A percentile compares a stretch with the other conserved stretches of the same genome.
phyloP scores from a whole-genome alignment of 208 protist species.

The Acanthamoeba castellanii region DNA sequence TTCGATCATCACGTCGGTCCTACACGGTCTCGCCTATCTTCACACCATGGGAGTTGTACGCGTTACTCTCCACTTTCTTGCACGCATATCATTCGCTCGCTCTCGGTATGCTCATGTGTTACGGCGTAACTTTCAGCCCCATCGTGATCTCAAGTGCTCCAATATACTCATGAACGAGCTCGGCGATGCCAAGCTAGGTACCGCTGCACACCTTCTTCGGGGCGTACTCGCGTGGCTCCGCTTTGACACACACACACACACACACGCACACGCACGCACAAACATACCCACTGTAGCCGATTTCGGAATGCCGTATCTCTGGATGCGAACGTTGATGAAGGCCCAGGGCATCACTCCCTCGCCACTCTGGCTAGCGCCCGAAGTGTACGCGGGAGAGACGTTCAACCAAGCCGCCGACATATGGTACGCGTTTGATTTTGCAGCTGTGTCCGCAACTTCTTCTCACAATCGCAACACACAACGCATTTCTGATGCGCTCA shows the following conservation, averaged over 20 bases:
- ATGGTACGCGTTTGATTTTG: background rate
- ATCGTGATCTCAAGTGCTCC: constrained; percentile 53
- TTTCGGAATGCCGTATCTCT: constrained; percentile 49
- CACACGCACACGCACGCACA: background rate
- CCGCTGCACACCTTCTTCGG: background rate
- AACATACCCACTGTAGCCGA: constrained; percentile 16
- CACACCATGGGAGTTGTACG: constrained; percentile 70
- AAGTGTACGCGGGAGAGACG: background rate
- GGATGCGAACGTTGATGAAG: constrained; percentile 41
- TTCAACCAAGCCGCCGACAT: constrained; percentile 18
- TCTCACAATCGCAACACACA: background rate
- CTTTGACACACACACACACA: too few species aligned
- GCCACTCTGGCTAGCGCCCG: background rate
- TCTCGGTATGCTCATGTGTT: background rate
- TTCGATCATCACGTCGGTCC: constrained; percentile 27
- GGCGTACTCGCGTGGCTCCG: too few species aligned
- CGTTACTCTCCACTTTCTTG: background rate
- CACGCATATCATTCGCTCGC: background rate
- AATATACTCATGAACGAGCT: constrained; percentile 71
- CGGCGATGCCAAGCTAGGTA: constrained; percentile 59
- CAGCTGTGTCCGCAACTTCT: too few species aligned
- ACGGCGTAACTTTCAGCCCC: background rate
- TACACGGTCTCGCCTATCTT: constrained; percentile 62
- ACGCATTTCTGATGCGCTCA: background rate
- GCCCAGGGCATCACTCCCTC: background rate